Evolutionary conservation across 768 basidiomycete species (phyloP), one percentile per base, ranked within the genome.

Genomic region (Termitomyces sp.): DNA sequence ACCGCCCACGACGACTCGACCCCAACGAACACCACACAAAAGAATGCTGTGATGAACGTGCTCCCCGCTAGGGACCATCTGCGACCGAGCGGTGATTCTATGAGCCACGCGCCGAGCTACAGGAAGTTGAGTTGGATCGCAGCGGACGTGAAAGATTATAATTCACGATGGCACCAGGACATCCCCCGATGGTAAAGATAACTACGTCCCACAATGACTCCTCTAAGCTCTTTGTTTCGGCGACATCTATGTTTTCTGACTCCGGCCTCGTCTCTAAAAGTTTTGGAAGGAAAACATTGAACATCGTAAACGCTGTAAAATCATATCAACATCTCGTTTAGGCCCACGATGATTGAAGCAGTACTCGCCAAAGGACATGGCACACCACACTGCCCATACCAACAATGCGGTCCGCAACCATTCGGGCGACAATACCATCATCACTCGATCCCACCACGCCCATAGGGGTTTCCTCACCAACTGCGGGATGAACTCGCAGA

Each of bases 231-330:
- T 81, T 80, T 1, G 75, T 66, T 12, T 65, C 60, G 5, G 51
- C 56, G 5, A 59, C 57, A 2, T 59, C 58, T 50, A 57, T 54
- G 26, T 23, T 64, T n/a, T 50, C 61, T 4, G 61, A 30, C 11
- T 19, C 82, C 74, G 28, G 78, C 77, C 71, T 94, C 90, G 80
- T 79, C 71, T 96, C 94, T 38, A 96, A 72, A 11, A 94, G 73
- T 65, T 91, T 95, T 0, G 94, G 94, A 19, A 94, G 78, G 66
- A 83, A 96, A 28, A 94, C 91, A 66, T 95, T 96, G 71, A 96
- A 95, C 86, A 96, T 93, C 2, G 91, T 94, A 64, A 85, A 93
- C 0, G 84, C 89, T 90, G 55, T 21, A 54, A 43, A 54, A 46
- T 44, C 40, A 60, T 44, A 60, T 50, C 38, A 60, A n/a, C 7